Conservation (phyloP, 257 asterid species). For the Asclepias syriaca region DNA sequence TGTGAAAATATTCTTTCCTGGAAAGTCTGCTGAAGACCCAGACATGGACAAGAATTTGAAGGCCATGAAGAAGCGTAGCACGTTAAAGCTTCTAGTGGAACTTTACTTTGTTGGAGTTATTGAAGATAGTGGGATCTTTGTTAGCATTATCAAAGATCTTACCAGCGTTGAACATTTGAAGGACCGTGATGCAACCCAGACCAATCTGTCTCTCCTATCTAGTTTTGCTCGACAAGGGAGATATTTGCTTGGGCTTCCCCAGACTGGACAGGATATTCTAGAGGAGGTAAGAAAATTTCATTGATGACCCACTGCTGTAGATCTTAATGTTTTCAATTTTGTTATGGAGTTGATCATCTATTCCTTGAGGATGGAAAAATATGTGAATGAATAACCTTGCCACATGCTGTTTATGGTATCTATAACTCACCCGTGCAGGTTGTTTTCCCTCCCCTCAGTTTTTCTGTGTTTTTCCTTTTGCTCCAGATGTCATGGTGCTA, state of each 20-base stretch:
- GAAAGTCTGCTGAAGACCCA: slow-evolving; percentile 71
- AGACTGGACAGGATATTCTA: slow-evolving; percentile 69
- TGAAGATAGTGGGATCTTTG: slow-evolving; percentile 68
- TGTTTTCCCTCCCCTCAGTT: background rate
- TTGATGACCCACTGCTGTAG: background rate
- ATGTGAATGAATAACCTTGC: background rate
- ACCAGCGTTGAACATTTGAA: slow-evolving; percentile 77
- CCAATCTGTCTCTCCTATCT: slow-evolving; percentile 90
- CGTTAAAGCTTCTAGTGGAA: slow-evolving; percentile 90
- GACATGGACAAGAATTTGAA: slow-evolving; percentile 77
- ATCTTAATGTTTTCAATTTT: background rate
- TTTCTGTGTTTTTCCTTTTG: background rate
- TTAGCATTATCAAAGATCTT: slow-evolving; percentile 82
- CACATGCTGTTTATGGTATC: background rate
- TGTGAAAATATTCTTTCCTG: slow-evolving; percentile 67
- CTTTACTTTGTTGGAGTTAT: slow-evolving; percentile 92
- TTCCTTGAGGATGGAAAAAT: background rate
- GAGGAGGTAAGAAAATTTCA: slow-evolving; percentile 58
- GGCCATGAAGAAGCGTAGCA: slow-evolving; percentile 98
- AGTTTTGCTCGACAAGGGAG: slow-evolving; percentile 98
- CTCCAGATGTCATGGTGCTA: background rate
- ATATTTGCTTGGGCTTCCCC: slow-evolving; percentile 80
- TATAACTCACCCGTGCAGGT: background rate
- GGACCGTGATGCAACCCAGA: slow-evolving; percentile 96
- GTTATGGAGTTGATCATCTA: background rate